phyloP scores from a whole-genome alignment of 306 rosid genomes.

The Sophora flavescens region DNA sequence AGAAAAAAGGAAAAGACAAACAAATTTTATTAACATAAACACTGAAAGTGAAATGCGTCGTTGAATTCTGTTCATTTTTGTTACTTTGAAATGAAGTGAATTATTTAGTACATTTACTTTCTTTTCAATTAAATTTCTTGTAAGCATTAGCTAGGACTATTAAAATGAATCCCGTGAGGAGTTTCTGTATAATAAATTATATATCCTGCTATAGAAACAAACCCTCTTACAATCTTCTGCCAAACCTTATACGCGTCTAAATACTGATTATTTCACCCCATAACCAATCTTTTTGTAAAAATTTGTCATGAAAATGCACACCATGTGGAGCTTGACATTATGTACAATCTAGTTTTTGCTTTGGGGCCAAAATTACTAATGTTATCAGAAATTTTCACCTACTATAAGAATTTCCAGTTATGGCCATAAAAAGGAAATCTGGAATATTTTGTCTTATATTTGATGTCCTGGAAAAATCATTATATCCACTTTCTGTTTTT shows the following conservation, averaged over 20 bases:
- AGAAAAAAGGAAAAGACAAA: neutral
- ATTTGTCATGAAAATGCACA: neutral
- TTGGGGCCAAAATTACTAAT: neutral
- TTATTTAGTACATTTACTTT: neutral
- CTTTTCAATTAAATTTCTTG: neutral
- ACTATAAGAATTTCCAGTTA: neutral
- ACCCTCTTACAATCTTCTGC: neutral
- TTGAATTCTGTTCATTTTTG: conserved; percentile 1
- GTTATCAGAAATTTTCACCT: neutral
- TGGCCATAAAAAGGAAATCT: neutral
- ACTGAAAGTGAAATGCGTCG: neutral
- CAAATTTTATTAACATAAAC: neutral
- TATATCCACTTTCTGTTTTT: too few species aligned
- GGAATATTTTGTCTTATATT: neutral
- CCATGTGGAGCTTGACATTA: neutral
- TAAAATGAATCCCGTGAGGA: neutral
- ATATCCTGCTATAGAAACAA: neutral
- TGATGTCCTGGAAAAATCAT: neutral
- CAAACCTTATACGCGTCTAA: neutral
- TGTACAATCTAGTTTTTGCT: neutral
- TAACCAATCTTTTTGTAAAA: neutral
- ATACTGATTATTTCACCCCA: neutral
- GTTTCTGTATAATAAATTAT: neutral
- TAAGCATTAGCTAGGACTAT: conserved; percentile 1
- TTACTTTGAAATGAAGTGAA: neutral